Conservation (phyloP, 257 asterid genomes). For the Ophiorrhiza pumila region DNA sequence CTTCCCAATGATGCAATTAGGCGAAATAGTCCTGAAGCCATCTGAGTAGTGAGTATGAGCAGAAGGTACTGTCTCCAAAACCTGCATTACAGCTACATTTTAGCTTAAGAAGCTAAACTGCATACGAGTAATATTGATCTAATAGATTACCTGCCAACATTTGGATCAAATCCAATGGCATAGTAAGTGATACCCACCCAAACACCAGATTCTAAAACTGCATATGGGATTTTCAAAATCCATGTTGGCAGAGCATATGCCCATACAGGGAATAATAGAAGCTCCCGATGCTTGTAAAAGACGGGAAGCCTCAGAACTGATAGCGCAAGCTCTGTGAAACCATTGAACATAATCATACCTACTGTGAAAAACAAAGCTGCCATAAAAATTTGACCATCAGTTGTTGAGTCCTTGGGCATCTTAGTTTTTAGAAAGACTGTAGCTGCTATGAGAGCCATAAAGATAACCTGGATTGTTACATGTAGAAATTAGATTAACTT, state of each 20-base stretch:
- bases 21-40: conserved; percentile 61
- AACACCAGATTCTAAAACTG: conserved; percentile 58
- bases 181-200: conserved; percentile 82
- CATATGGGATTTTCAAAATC: conserved; percentile 63
- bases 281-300: conserved; percentile 79
- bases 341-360: conserved; percentile 76
- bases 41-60: conserved; percentile 45
- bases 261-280: conserved; percentile 81
- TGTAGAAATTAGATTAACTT: neutral
- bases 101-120: neutral
- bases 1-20: conserved; percentile 56
- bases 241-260: conserved; percentile 74
- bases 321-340: conserved; percentile 77
- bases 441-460: conserved; percentile 58
- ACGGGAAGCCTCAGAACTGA: conserved; percentile 74
- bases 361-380: conserved; percentile 73
- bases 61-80: conserved; percentile 48
- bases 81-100: conserved; percentile 26
- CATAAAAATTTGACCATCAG: conserved; percentile 65
- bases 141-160: conserved; percentile 29
- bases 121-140: neutral
- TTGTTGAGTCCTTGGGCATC: conserved; percentile 54
- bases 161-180: conserved; percentile 78
- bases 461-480: conserved; percentile 34
- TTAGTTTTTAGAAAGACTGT: conserved; percentile 47